Base-by-base conservation (phyloP, 371 early-diverging fungal genomes). In the Actinomortierella ambigua region DNA sequence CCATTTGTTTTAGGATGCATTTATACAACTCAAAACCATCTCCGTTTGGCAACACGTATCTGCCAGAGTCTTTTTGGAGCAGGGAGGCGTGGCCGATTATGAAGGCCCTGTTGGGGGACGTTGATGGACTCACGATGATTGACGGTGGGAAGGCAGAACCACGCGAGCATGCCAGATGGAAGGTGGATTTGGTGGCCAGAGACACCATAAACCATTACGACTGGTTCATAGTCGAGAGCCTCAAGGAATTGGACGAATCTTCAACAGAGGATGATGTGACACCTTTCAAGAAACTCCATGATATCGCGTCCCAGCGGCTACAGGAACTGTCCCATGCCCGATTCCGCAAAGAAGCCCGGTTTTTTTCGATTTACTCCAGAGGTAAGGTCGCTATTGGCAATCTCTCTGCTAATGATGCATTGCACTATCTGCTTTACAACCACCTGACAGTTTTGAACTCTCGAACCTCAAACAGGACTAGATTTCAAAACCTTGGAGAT, bases 231-330 rank as follows among this genome's bases (percentile, higher is more conserved):
- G 68, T 57, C 11, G 64, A 73, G 50, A 53, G 56, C 17, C 40
- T 57, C 48, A 66, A 63, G 55, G 61, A 68, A 2, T 70, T 64
- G 70, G 70, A 70, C 61, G 65, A 60, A 42, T 26, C 18, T 20
- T 49, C 58, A 42, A 65, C 54, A 44, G 64, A 61, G 51, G 46
- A 50, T 50, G 61, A 58, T 41, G 27, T 65, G 50, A 55, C 58
- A 6, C 51, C 61, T 41, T 71, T 63, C 59, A 62, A 60, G 54
- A 63, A 66, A 34, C 62, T 63, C 11, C 65, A 65, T 23, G 51
- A 59, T 47, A 70, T 65, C 46, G 51, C 57, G 44, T 58, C 57
- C 22, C 56, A 63, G 48, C 59, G 73, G 18, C 18, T 55, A 40
- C 55, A 55, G 26, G 55, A 55, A 7, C 41, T 13, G 22, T 43